Conservation (phyloP, 768 basidiomycete genomes). For the Kwoniella sp. region DNA sequence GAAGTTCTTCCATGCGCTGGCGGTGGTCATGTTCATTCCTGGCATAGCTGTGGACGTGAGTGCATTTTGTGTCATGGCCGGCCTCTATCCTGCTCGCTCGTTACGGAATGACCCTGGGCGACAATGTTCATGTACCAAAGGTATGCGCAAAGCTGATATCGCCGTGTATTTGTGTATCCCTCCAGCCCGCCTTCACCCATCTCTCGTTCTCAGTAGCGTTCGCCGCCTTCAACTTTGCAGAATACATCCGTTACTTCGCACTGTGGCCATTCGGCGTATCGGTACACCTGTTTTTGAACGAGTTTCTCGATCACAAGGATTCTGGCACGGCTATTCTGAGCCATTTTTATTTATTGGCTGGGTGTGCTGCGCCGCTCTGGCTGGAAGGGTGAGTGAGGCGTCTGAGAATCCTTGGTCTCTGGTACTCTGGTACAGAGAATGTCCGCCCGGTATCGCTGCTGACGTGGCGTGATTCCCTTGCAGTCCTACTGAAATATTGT, state of each 20-base stretch:
- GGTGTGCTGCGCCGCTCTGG: conserved; percentile 93
- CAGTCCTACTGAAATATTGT: conserved; percentile 58
- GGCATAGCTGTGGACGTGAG: conserved; percentile 89
- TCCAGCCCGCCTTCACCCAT: conserved; percentile 92
- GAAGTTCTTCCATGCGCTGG: conserved; percentile 95
- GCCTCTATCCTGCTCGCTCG: too few relatives aligned
- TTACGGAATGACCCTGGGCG: conserved; percentile 8
- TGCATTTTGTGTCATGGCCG: conserved; percentile 42
- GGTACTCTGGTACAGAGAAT: too few relatives aligned
- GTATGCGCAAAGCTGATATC: neutral
- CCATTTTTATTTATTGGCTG: conserved; percentile 95
- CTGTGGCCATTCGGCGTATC: conserved; percentile 92
- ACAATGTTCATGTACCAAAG: too few relatives aligned
- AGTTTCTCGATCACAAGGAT: conserved; percentile 94
- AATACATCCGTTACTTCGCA: conserved; percentile 98
- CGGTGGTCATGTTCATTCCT: conserved; percentile 94
- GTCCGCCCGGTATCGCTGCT: neutral
- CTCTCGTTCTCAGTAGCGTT: conserved; percentile 93
- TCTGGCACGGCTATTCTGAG: conserved; percentile 93
- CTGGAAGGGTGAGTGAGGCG: conserved; percentile 82
- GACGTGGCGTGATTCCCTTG: conserved; percentile 54
- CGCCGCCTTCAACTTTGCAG: conserved; percentile 90
- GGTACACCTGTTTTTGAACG: conserved; percentile 94
- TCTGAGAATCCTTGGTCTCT: conserved; percentile 8
- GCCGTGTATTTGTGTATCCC: neutral